Conservation (phyloP, 805 yeast genomes). For the Sporopachydermia lactativora region DNA sequence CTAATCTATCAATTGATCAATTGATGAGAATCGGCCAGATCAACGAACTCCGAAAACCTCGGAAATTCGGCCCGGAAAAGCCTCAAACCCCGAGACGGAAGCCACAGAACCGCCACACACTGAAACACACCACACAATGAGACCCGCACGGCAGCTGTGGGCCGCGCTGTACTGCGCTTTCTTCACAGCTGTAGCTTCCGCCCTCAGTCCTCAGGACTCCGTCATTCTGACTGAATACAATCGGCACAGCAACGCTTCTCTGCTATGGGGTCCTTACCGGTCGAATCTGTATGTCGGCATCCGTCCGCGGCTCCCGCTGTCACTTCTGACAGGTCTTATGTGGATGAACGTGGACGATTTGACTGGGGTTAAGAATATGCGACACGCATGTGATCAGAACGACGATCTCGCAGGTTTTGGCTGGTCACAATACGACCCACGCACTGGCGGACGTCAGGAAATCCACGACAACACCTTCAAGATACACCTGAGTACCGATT, state of each 20-base stretch:
- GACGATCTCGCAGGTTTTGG: conserved; percentile 64
- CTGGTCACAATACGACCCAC: conserved; percentile 81
- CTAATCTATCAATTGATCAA: too few relatives aligned
- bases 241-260: conserved; percentile 30
- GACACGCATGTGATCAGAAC: conserved; percentile 65
- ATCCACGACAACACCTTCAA: conserved; percentile 55
- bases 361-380: conserved; percentile 36
- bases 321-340: conserved; percentile 67
- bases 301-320: conserved; percentile 65
- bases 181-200: too few relatives aligned
- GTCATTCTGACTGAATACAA: conserved; percentile 17
- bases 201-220: too few relatives aligned
- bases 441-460: conserved; percentile 72
- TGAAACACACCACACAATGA: too few relatives aligned
- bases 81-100: too few relatives aligned
- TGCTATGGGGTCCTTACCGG: conserved; percentile 89
- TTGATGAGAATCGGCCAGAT: too few relatives aligned
- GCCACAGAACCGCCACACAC: too few relatives aligned
- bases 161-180: too few relatives aligned
- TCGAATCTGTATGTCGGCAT: conserved; percentile 79
- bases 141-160: too few relatives aligned
- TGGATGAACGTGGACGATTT: conserved; percentile 66
- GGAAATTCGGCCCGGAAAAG: too few relatives aligned
- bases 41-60: too few relatives aligned
- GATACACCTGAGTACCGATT: conserved; percentile 51